Evolutionary conservation across 2,329 filamentous ascomycete genomes (phyloP), one percentile per base, ranked within the genome.

Genomic region (Alternaria alternata): DNA sequence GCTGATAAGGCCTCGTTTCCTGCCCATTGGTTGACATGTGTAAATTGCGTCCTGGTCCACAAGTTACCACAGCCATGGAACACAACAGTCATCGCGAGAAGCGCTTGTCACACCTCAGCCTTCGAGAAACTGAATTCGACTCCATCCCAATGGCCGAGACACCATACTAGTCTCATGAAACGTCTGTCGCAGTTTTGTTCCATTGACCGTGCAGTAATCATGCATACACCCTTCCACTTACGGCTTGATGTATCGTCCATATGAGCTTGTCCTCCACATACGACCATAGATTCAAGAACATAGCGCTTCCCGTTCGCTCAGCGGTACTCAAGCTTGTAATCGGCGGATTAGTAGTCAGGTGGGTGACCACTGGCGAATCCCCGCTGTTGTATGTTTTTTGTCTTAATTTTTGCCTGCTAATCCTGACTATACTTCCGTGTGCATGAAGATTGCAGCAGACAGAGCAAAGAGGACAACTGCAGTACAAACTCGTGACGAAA

Each of bases 361-460:
- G 54, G 44, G 54, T 51, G 46, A 56, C 54, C 54, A 43, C 20
- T 16, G 5, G 54, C 16, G 54, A 56, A 56, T 56, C 18, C 38
- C 20, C 16, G 54, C 54, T 56, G 54, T 56, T 56, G 46, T 56
- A 56, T 56, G 54, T 56, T 56, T 56, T 56, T 56, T 9, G 34
- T 34, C 24, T 4, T 41, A 1, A 5, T 30, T 41, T 49, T 38
- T 36, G 32, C 32, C 8, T 44, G 39, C 5, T 34, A 34, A 34
- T 6, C 14, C 32, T 6, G 32, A 34, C 32, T 34, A 14, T 34
- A 34, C 32, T 34, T 14, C 12, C 12, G 12, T 16, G 32, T 34
- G 28, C 28, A 30, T 11, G 9, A 30, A 12, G 28, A 30, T 11
- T 5, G 28, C 28, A 30, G 28, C 8, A 30, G 8, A 30, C 28